phyloP scores from a whole-genome alignment of 441 rosid species.

The Arabidopsis lyrata region DNA sequence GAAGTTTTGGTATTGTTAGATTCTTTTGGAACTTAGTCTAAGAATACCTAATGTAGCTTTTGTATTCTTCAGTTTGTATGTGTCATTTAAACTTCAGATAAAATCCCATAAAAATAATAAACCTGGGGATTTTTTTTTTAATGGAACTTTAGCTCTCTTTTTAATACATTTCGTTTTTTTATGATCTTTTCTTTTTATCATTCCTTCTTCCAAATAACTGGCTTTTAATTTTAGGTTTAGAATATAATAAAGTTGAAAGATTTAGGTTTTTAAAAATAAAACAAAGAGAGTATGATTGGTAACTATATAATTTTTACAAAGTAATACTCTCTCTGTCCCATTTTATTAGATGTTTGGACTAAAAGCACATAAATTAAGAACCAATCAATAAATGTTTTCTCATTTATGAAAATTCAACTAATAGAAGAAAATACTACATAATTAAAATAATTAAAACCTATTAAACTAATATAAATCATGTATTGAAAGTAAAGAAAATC shows the following conservation, averaged over 20 bases:
- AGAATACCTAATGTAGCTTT: constrained; percentile 30
- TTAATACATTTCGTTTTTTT: constrained; percentile 10
- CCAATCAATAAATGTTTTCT: too few relatives aligned
- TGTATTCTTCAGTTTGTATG: constrained; percentile 14
- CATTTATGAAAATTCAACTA: too few relatives aligned
- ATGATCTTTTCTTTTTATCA: background rate
- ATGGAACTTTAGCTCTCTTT: constrained; percentile 3
- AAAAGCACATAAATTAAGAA: too few relatives aligned
- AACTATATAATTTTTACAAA: too few relatives aligned
- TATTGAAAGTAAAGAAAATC: too few relatives aligned
- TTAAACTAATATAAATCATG: too few relatives aligned
- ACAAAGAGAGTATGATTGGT: background rate
- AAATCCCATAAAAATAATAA: background rate
- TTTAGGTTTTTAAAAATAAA: background rate
- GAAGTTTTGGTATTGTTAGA: constrained; percentile 38
- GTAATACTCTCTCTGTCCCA: too few relatives aligned
- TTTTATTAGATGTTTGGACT: too few relatives aligned
- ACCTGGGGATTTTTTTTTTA: background rate
- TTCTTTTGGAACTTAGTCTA: constrained; percentile 31
- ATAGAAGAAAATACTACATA: too few relatives aligned
- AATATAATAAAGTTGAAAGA: background rate
- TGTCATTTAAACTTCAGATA: constrained; percentile 2
- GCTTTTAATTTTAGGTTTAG: background rate
- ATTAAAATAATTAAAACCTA: too few relatives aligned
- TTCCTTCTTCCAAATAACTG: background rate